These are phyloP conservation scores for Erigeron philadelphicus DNA, from an alignment of 140 eudicot species.

Conservation along the genomic window DNA sequence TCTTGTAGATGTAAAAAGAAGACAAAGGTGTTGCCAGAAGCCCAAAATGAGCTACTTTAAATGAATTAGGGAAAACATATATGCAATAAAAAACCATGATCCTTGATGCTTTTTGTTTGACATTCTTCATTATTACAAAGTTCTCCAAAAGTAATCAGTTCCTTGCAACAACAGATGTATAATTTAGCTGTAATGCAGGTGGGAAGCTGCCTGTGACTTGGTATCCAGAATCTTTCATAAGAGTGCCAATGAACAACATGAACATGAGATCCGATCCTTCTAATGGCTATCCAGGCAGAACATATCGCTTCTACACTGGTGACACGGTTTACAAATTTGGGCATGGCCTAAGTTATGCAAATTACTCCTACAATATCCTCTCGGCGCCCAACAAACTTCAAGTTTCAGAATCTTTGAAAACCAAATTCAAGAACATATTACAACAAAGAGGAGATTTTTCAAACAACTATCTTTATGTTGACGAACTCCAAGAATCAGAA, in stretches of 20 bases:
- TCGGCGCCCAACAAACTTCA: slow-evolving; percentile 51
- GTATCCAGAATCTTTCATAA: slow-evolving; percentile 80
- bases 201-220: slow-evolving; percentile 86
- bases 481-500: slow-evolving; percentile 37
- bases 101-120: too few relatives aligned
- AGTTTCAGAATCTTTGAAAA: slow-evolving; percentile 24
- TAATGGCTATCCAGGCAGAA: slow-evolving; percentile 74
- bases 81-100: too few relatives aligned
- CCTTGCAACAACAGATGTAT: too few relatives aligned
- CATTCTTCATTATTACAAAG: too few relatives aligned
- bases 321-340: slow-evolving; percentile 58
- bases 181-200: slow-evolving; percentile 34
- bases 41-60: too few relatives aligned
- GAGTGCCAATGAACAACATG: slow-evolving; percentile 84
- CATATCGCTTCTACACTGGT: slow-evolving; percentile 84
- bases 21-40: too few relatives aligned
- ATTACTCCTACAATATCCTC: slow-evolving; percentile 45
- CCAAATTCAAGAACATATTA: slow-evolving; percentile 26
- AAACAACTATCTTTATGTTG: slow-evolving; percentile 41
- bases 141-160: too few relatives aligned
- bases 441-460: slow-evolving; percentile 24
- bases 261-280: slow-evolving; percentile 74
- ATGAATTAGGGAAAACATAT: too few relatives aligned
- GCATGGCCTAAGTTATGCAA: slow-evolving; percentile 70
- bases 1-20: too few relatives aligned